Percentiles rank a stretch among this genome's conserved stretches.
phyloP scores from a whole-genome alignment of 768 basidiomycete species.

The Podaxis rugospora region DNA sequence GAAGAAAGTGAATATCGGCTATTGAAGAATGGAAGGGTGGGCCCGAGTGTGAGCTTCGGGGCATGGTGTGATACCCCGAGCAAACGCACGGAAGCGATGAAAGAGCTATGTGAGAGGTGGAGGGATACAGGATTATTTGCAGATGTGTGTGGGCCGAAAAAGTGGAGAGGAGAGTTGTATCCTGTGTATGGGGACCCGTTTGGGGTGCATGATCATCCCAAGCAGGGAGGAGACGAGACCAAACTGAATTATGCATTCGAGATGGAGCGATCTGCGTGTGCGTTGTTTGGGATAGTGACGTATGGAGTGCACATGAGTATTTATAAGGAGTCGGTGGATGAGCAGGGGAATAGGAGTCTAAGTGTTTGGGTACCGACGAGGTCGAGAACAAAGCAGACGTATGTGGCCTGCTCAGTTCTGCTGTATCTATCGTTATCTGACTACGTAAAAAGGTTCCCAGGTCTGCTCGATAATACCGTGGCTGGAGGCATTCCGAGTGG shows the following conservation, averaged over 20 bases:
- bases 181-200: slow-evolving; percentile 71
- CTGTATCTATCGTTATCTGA: neutral
- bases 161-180: slow-evolving; percentile 89
- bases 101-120: slow-evolving; percentile 72
- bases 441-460: slow-evolving; percentile 59
- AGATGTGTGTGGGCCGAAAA: slow-evolving; percentile 63
- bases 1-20: slow-evolving; percentile 23
- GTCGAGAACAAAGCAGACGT: slow-evolving; percentile 86
- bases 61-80: slow-evolving; percentile 46
- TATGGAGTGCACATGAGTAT: slow-evolving; percentile 91
- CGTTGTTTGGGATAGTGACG: slow-evolving; percentile 85
- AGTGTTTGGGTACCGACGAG: slow-evolving; percentile 87
- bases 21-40: slow-evolving; percentile 21
- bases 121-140: slow-evolving; percentile 58
- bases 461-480: slow-evolving; percentile 84
- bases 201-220: slow-evolving; percentile 46
- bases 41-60: slow-evolving; percentile 47
- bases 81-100: slow-evolving; percentile 59
- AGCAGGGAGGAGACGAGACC: slow-evolving; percentile 25
- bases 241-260: slow-evolving; percentile 71
- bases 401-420: slow-evolving; percentile 20
- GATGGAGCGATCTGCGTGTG: slow-evolving; percentile 87
- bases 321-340: slow-evolving; percentile 40
- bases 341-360: slow-evolving; percentile 35
- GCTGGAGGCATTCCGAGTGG: slow-evolving; percentile 91